Evolutionary conservation across 2,329 filamentous ascomycete genomes (phyloP), one percentile per base, ranked within the genome.

Genomic region (Lasiodiplodia theobromae): DNA sequence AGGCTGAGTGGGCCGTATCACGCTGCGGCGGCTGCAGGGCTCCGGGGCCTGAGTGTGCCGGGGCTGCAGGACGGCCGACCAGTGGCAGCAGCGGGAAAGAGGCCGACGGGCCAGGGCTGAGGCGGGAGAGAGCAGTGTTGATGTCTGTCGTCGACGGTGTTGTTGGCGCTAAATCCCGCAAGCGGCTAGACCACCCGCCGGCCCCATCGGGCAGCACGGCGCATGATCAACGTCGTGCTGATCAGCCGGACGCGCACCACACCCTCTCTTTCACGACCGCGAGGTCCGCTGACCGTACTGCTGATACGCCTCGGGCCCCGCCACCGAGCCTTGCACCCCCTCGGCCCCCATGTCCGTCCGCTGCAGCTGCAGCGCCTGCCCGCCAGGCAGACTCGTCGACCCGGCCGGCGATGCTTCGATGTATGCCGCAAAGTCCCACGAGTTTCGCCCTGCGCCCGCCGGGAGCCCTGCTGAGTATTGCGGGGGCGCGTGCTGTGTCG

Each of bases 241-340:
- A 67, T 67, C 65, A 67, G 53, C 65, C 65, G 65, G 65, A 67
- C 65, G 53, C 65, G 28, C 65, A 60, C 65, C 53, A 67, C 65
- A 58, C 65, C 65, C 31, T 70, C 65, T 67, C 66, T 69, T 63
- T 73, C 75, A 79, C 66, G 77, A 76, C 66, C 76, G 77, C 70
- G 77, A 78, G 52, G 77, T 79, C 71, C 76, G 76, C 72, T 79
- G 77, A 60, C 66, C 75, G 63, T 79, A 80, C 53, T 75, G 76
- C 67, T 77, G 76, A 74, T 80, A 79, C 63, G 73, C 68, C 67
- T 74, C 74, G 68, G 44, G 38, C 63, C 52, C 64, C 44, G 47
- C 68, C 57, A 67, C 54, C 16, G 40, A 28, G 62, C 51, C 64
- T 38, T 62, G 64, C 31, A 49, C 57, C 37, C 62, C 51, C 31